Base-by-base conservation (phyloP, 352 stramenopile genomes). In the Globisporangium paddicum region DNA sequence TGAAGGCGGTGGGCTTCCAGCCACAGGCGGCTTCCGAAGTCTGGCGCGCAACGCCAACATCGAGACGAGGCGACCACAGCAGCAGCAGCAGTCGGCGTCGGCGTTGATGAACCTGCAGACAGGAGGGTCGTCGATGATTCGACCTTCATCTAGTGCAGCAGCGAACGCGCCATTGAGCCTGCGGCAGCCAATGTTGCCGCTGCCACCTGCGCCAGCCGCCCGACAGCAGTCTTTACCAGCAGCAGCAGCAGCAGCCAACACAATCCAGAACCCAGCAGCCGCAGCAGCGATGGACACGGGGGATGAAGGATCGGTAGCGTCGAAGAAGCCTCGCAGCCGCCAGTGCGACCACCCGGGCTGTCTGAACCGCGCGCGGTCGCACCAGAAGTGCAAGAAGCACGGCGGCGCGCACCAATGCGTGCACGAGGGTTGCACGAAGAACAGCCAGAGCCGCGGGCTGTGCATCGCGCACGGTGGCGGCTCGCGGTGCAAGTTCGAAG, bases 351-450 rank as follows among this genome's bases (percentile, higher is more conserved):
- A 77, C 55, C 73, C 82, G 21, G 86, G 83, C 5, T 95, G 86
- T 45, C 61, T 71, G 30, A 93, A 93, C 67, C 78, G 86, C 32
- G 86, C 86, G 34, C 79, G 83, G 41, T 92, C 82, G 28, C 83
- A 95, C 58, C 83, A 93, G 58, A 89, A 91, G 54, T 95, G 86
- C 81, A 95, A 95, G 64, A 95, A 94, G 34, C 86, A 95, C 62
- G 86, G 86, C 25, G 86, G 86, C n/a, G 86, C 84, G 2, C 82
- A 92, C 45, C 86, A 90, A 52, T 95, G 86, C 37, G 81, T 88
- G 19, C 88, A 87, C 45, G 81, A 90, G 64, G 86, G 86, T 6
- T 95, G 86, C 64, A 76, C 69, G 55, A 95, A 95, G 71, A 95
- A 94, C 73, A 92, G 81, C 58, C 83, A 95, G 69, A 93, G 84